A percentile compares a stretch with the other conserved stretches of the same genome.
phyloP scores from a whole-genome alignment of 768 basidiomycete genomes.

The Exsudoporus frostii region DNA sequence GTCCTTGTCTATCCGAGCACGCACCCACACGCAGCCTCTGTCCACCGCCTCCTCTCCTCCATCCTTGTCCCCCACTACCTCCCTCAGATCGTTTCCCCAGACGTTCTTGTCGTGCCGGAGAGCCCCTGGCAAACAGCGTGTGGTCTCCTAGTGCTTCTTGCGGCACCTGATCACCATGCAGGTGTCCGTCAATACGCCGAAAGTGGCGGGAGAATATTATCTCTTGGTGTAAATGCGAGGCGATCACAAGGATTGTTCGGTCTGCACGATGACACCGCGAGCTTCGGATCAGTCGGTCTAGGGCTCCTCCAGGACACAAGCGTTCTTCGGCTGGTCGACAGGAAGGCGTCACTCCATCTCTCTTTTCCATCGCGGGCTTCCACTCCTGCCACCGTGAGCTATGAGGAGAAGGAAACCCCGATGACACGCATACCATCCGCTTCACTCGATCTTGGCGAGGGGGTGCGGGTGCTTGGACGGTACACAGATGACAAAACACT shows the following conservation, averaged over 20 bases:
- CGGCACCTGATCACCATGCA: slow-evolving; percentile 38
- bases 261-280: slow-evolving; percentile 34
- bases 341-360: slow-evolving; percentile 21
- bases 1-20: slow-evolving; percentile 72
- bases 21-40: slow-evolving; percentile 49
- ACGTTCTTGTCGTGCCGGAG: slow-evolving; percentile 50
- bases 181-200: slow-evolving; percentile 60
- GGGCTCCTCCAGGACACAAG: slow-evolving; percentile 30
- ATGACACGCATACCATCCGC: slow-evolving; percentile 13
- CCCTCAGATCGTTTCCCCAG: slow-evolving; percentile 62
- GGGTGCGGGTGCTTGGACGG: slow-evolving; percentile 14
- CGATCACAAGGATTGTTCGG: slow-evolving; percentile 42
- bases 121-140: slow-evolving; percentile 79
- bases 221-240: slow-evolving; percentile 59
- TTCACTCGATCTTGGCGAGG: slow-evolving; percentile 18
- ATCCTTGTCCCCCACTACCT: slow-evolving; percentile 74
- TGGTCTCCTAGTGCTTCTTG: slow-evolving; percentile 80
- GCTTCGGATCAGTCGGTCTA: slow-evolving; percentile 37
- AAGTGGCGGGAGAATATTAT: slow-evolving; percentile 68
- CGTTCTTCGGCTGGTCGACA: slow-evolving; percentile 26
- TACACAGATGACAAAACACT: slow-evolving; percentile 15
- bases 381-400: slow-evolving; percentile 8
- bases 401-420: neutral
- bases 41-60: slow-evolving; percentile 48
- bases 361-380: slow-evolving; percentile 23